Percentiles rank a stretch among this genome's conserved stretches.
phyloP scores from a whole-genome alignment of 441 rosid genomes.

The Pelargonium myrrhifolium region DNA sequence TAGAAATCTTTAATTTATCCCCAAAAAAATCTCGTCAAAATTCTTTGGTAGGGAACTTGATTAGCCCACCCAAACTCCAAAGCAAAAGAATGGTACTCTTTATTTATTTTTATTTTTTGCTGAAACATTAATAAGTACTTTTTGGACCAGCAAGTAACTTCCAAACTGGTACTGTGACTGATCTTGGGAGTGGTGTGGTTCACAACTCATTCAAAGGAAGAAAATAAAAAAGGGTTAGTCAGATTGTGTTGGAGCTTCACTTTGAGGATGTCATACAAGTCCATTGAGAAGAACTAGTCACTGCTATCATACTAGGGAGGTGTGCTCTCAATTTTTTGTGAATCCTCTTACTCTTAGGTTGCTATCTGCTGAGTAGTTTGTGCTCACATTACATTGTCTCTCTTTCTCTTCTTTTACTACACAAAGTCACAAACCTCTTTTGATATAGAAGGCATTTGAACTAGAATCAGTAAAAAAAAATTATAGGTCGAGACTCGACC shows the following conservation, averaged over 20 bases:
- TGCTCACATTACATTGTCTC: slow-evolving; percentile 10
- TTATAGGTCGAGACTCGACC: too few relatives aligned
- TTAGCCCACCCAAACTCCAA: slow-evolving; percentile 7
- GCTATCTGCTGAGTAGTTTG: slow-evolving; percentile 19
- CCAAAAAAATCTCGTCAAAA: not conserved
- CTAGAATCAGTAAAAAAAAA: not conserved
- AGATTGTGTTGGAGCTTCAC: slow-evolving; percentile 9
- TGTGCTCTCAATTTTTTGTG: slow-evolving; percentile 13
- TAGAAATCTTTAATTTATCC: not conserved
- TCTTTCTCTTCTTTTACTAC: not conserved
- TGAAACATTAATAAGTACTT: slow-evolving; percentile 12
- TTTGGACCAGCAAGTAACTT: slow-evolving; percentile 13
- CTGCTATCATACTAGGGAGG: slow-evolving; percentile 15
- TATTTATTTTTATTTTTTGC: too few relatives aligned
- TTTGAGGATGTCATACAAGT: slow-evolving; percentile 2
- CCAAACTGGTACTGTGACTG: slow-evolving; percentile 16
- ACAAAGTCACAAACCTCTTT: not conserved
- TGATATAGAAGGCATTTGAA: not conserved
- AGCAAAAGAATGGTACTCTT: slow-evolving; percentile 13
- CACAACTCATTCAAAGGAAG: slow-evolving; percentile 8
- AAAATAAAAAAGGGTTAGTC: not conserved
- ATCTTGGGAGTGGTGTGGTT: slow-evolving; percentile 12
- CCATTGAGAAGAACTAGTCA: slow-evolving; percentile 19
- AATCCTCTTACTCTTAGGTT: slow-evolving; percentile 10
- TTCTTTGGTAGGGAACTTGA: not conserved